Conservation (phyloP, 2,329 filamentous ascomycete species). For the Xylariaceae sp. region DNA sequence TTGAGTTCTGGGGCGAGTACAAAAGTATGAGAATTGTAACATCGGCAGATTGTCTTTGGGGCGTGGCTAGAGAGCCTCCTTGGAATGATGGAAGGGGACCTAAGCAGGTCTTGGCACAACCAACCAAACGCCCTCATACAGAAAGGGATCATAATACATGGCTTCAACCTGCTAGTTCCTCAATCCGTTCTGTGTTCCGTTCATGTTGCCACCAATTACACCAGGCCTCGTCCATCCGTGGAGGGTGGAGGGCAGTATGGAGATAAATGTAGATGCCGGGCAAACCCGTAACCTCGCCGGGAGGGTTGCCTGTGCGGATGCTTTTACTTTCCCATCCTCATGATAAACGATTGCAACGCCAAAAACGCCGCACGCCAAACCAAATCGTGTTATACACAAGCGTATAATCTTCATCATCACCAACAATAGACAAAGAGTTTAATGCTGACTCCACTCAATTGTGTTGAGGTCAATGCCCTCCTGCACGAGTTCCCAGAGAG, state of each 20-base stretch:
- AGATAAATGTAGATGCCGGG: slow-evolving; percentile 1
- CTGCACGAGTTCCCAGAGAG: slow-evolving; percentile 95
- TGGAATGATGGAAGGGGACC: background rate
- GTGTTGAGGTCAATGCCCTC: slow-evolving; percentile 93
- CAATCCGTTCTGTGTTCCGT: background rate
- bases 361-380: slow-evolving; percentile 9
- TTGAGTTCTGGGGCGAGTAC: background rate
- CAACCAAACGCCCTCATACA: background rate
- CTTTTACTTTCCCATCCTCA: background rate
- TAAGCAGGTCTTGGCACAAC: background rate
- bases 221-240: background rate
- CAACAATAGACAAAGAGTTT: slow-evolving; percentile 27
- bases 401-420: background rate
- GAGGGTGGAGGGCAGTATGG: background rate
- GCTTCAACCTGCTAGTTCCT: slow-evolving; percentile 2
- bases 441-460: slow-evolving; percentile 98
- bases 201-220: background rate
- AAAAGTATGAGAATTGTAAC: background rate
- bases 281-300: background rate
- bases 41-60: background rate
- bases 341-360: slow-evolving; percentile 4
- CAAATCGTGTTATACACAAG: slow-evolving; percentile 9
- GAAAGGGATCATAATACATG: slow-evolving; percentile 7
- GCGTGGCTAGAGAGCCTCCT: background rate
- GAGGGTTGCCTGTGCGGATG: background rate